A percentile compares a stretch with the other conserved stretches of the same genome.
These are phyloP conservation scores for Vigna unguiculata DNA, from an alignment of 306 rosid species.

Conservation along the genomic window DNA sequence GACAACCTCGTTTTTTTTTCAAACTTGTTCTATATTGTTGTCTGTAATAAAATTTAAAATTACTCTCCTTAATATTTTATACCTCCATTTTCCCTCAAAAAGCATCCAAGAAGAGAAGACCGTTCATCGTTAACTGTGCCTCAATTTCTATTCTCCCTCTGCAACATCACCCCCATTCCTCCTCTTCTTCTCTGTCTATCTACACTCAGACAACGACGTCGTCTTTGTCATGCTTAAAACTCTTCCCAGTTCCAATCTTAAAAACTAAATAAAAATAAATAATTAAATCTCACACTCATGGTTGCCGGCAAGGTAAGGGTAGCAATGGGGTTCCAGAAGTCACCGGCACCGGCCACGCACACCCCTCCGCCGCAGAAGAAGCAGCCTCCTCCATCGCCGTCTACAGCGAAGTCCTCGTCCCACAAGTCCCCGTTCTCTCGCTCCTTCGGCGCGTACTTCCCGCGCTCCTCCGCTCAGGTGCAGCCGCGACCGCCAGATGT, in stretches of 20 bases:
- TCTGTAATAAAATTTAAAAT: background rate
- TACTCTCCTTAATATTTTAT: background rate
- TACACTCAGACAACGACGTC: conserved; percentile 58
- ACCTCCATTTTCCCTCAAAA: background rate
- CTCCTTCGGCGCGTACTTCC: conserved; percentile 85
- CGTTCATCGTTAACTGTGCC: conserved; percentile 85
- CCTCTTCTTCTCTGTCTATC: conserved; percentile 17
- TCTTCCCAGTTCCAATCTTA: background rate
- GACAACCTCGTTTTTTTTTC: conserved; percentile 8
- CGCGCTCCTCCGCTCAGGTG: conserved; percentile 95
- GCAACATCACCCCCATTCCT: background rate
- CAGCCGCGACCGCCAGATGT: conserved; percentile 96
- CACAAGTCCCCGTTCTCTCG: conserved; percentile 86
- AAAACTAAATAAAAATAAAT: background rate
- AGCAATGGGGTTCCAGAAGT: conserved; percentile 88
- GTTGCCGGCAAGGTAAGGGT: conserved; percentile 88
- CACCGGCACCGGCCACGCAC: conserved; percentile 54
- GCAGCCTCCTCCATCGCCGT: conserved; percentile 60
- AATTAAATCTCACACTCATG: conserved; percentile 44
- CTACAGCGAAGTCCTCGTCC: conserved; percentile 56
- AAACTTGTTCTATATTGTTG: conserved; percentile 3
- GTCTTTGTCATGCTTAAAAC: conserved; percentile 53
- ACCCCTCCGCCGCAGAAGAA: conserved; percentile 64
- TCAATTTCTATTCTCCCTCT: background rate
- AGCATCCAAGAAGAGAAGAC: conserved; percentile 62